Evolutionary conservation across 352 stramenopile genomes (phyloP), one percentile per base, ranked within the genome.

Genomic region (Plasmopara muralis): DNA sequence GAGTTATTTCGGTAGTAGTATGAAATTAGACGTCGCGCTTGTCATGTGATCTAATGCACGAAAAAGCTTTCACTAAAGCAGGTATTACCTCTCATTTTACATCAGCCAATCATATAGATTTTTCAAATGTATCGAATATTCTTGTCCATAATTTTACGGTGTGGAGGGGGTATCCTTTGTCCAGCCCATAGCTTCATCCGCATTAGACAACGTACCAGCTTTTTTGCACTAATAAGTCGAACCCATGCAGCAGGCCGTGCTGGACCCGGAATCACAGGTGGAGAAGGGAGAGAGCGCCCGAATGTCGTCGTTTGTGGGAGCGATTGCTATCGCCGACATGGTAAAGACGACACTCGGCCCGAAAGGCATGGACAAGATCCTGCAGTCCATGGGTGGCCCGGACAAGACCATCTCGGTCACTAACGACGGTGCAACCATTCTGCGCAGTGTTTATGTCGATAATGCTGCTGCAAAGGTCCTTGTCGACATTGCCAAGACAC

Each of bases 351-450:
- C 97, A 31, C 77, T 99, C 9, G 97, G 97, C 13, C 97, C 97
- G n/a, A 99, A 99, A 71, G 97, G 97, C 28, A 99, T 99, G 96
- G 97, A 99, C 78, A 99, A 99, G 72, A 99, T 99, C 64, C 74
- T 99, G 47, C 97, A 99, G 78, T 94, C 81, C 9, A 86, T 87
- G 72, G 82, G 78, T 46, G 79, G 83, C 20, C 75, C 72, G 9
- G 83, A 92, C 70, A 89, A 90, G 72, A 85, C 53, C 43, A 95
- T 97, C 50, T 95, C 81, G 39, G 95, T 99, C 15, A 99, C 97
- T 15, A 99, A 99, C 77, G 97, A 99, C 70, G 97, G 97, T 33
- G 96, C 97, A 8, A 99, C 97, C 4, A 99, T 99, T 70, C 72
- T 99, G 38, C 92, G 93, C 59, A 90, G 85, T 12, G 79, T 99